Percentiles rank a stretch among this genome's conserved stretches.
Conservation (phyloP, 148 eudicot genomes). For the Rheum nobile region DNA sequence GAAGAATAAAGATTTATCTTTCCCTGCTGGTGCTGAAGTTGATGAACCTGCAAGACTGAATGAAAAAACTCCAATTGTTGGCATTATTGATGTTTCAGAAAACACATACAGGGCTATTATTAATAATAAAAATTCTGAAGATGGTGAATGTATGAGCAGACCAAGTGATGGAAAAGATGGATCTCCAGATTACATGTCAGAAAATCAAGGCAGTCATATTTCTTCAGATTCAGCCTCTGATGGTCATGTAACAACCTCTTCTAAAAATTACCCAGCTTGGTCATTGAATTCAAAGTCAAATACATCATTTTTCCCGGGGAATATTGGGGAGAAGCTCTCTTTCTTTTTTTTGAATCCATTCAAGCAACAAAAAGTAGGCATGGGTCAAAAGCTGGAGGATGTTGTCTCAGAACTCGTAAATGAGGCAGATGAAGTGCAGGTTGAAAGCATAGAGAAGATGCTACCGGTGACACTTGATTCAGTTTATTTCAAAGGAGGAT, state of each 20-base stretch:
- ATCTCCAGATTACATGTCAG: slow-evolving; percentile 14
- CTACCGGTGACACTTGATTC: slow-evolving; percentile 80
- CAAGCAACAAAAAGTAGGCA: slow-evolving; percentile 36
- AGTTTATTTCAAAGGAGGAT: slow-evolving; percentile 77
- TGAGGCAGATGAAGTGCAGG: slow-evolving; percentile 35
- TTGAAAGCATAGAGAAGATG: slow-evolving; percentile 46
- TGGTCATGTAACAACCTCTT: slow-evolving; percentile 21
- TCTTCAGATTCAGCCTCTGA: slow-evolving; percentile 21
- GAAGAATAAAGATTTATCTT: slow-evolving; percentile 20
- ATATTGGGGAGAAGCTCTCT: slow-evolving; percentile 32
- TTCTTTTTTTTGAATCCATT: slow-evolving; percentile 37
- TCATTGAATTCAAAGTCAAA: slow-evolving; percentile 20
- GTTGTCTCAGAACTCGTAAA: slow-evolving; percentile 53
- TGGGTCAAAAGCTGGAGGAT: slow-evolving; percentile 45
- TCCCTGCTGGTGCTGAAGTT: slow-evolving; percentile 18
- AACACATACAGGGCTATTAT: slow-evolving; percentile 12
- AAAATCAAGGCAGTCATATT: slow-evolving; percentile 20
- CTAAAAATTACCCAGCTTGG: slow-evolving; percentile 10
- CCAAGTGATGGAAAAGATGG: slow-evolving; percentile 14
- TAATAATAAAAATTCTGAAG: slow-evolving; percentile 15
- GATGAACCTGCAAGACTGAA: slow-evolving; percentile 18
- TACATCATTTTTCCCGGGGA: slow-evolving; percentile 16
- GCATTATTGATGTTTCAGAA: slow-evolving; percentile 14
- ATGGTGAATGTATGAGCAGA: slow-evolving; percentile 11
- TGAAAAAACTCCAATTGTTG: neutral